A percentile compares a stretch with the other conserved stretches of the same genome.
phyloP scores from a whole-genome alignment of 352 stramenopile species.

The Globisporangium apiculatum region DNA sequence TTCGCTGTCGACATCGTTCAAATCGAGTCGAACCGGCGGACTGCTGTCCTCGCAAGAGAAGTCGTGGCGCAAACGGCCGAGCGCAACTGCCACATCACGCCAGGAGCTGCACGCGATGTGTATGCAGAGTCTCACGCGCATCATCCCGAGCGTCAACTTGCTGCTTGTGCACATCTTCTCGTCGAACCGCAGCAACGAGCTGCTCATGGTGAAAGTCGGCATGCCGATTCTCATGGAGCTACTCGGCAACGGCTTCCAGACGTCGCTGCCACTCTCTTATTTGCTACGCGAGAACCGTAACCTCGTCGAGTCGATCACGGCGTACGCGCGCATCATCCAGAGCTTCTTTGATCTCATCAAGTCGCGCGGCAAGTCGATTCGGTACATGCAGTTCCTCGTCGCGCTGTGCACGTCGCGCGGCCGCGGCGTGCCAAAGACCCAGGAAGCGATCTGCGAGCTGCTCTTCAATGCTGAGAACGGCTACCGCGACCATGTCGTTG shows the following conservation, averaged over 20 bases:
- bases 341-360: conserved; percentile 76
- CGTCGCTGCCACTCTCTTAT: conserved; percentile 56
- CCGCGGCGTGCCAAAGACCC: conserved; percentile 54
- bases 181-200: conserved; percentile 46
- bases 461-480: conserved; percentile 52
- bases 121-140: conserved; percentile 55
- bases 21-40: conserved; percentile 10
- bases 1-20: background rate
- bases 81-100: conserved; percentile 8
- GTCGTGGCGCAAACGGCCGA: conserved; percentile 23
- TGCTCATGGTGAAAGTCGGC: conserved; percentile 42
- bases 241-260: conserved; percentile 66
- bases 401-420: conserved; percentile 56
- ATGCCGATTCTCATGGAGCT: conserved; percentile 67
- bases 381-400: conserved; percentile 72
- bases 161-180: conserved; percentile 61
- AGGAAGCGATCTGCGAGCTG: conserved; percentile 66
- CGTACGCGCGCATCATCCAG: conserved; percentile 45
- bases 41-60: conserved; percentile 17
- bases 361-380: conserved; percentile 52
- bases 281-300: conserved; percentile 64
- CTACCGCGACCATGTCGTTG: conserved; percentile 47
- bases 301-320: conserved; percentile 65
- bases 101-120: conserved; percentile 24
- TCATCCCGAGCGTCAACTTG: conserved; percentile 44